A percentile compares a stretch with the other conserved stretches of the same genome.
These are phyloP conservation scores for Aspergillus quadricinctus DNA, from an alignment of 2,329 filamentous ascomycete species.

Conservation along the genomic window DNA sequence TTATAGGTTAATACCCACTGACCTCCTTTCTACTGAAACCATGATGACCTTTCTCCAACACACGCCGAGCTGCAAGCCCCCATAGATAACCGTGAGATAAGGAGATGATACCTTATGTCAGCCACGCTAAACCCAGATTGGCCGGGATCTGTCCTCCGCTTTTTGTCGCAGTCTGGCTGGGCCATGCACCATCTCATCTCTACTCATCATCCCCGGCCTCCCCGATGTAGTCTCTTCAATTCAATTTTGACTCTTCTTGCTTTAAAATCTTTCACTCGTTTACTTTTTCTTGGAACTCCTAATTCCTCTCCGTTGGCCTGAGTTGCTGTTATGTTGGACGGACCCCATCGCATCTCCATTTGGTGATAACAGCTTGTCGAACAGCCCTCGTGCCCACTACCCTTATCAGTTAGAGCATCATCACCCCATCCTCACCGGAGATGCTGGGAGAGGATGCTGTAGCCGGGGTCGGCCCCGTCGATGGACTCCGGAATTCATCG, in stretches of 20 bases:
- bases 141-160: background rate
- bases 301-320: slow-evolving; percentile 18
- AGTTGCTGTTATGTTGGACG: slow-evolving; percentile 25
- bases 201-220: background rate
- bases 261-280: slow-evolving; percentile 4
- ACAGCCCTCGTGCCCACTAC: slow-evolving; percentile 7
- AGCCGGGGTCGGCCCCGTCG: slow-evolving; percentile 22
- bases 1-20: no score
- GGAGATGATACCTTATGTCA: background rate
- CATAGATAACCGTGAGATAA: background rate
- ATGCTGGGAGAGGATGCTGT: slow-evolving; percentile 33
- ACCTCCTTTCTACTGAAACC: no score
- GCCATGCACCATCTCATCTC: background rate
- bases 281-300: background rate
- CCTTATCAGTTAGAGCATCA: background rate
- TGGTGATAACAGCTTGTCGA: slow-evolving; percentile 4
- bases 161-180: background rate
- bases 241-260: background rate
- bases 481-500: slow-evolving; percentile 19
- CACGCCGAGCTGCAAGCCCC: no score
- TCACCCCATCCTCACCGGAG: background rate
- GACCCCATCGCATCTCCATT: slow-evolving; percentile 8
- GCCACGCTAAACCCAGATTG: background rate
- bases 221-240: background rate
- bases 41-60: no score